Evolutionary conservation across 768 basidiomycete species (phyloP).

Genomic region (Suillus luteus): DNA sequence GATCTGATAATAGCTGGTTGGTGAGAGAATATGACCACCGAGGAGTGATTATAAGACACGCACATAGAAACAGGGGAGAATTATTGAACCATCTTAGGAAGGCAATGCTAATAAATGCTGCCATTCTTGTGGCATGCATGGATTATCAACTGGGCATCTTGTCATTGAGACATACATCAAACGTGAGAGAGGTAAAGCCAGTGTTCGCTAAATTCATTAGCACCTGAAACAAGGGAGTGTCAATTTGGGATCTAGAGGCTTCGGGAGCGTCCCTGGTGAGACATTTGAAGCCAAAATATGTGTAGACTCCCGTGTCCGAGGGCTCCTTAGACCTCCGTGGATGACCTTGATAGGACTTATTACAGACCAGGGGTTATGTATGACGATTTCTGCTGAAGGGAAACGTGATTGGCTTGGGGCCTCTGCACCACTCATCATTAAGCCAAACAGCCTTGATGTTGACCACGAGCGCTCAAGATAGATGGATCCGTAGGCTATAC

Average conservation of each 20-base stretch:
- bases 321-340: not conserved
- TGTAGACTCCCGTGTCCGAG: not conserved
- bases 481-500: not conserved
- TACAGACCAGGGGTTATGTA: not conserved
- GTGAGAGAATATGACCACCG: conserved; percentile 3
- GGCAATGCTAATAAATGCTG: not conserved
- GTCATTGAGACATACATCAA: not conserved
- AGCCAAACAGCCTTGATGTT: not conserved
- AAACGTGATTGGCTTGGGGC: not conserved
- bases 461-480: not conserved
- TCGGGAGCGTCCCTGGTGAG: not conserved
- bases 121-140: not conserved
- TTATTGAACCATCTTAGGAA: not conserved
- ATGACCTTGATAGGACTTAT: not conserved
- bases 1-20: not conserved
- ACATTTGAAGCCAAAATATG: not conserved
- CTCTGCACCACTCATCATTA: not conserved
- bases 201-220: not conserved
- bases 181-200: not conserved
- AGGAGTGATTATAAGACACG: not conserved
- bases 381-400: not conserved
- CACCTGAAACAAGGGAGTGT: not conserved
- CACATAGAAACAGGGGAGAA: not conserved
- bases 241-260: not conserved
- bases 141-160: not conserved